These are phyloP conservation scores for Haematococcus lacustris DNA, from an alignment of 139 green algal genomes.

Conservation along the genomic window DNA sequence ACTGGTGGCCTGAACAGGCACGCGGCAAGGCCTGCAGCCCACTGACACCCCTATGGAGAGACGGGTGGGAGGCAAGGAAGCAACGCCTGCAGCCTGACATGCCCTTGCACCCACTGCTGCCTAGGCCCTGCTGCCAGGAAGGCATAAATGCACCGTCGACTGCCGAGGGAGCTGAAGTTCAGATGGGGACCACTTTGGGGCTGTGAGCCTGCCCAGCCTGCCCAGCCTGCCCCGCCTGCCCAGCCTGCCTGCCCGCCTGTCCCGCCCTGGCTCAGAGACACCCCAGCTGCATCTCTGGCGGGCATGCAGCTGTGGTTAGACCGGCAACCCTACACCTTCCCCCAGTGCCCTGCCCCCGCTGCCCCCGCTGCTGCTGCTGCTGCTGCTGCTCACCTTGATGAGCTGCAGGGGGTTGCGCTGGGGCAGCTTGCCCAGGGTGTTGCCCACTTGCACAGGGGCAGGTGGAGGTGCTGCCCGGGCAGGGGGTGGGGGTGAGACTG, in stretches of 20 bases:
- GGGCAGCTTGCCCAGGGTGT: conserved; percentile 31
- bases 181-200: too few relatives aligned
- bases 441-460: conserved; percentile 39
- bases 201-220: too few relatives aligned
- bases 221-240: not conserved
- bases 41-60: not conserved
- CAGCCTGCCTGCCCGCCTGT: not conserved
- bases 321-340: too few relatives aligned
- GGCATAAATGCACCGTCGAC: too few relatives aligned
- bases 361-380: not conserved
- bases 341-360: not conserved
- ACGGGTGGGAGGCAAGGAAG: not conserved
- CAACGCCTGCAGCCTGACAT: not conserved
- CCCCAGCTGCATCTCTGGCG: not conserved
- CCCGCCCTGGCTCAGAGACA: not conserved
- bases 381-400: conserved; percentile 43
- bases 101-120: not conserved
- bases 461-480: not conserved
- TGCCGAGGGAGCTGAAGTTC: too few relatives aligned
- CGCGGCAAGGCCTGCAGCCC: not conserved
- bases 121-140: too few relatives aligned
- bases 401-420: conserved; percentile 62
- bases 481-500: not conserved
- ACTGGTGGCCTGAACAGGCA: not conserved
- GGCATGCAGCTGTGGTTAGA: too few relatives aligned